Base-by-base conservation (phyloP, 2,329 filamentous ascomycete species). In the Zymoseptoria crescenta region DNA sequence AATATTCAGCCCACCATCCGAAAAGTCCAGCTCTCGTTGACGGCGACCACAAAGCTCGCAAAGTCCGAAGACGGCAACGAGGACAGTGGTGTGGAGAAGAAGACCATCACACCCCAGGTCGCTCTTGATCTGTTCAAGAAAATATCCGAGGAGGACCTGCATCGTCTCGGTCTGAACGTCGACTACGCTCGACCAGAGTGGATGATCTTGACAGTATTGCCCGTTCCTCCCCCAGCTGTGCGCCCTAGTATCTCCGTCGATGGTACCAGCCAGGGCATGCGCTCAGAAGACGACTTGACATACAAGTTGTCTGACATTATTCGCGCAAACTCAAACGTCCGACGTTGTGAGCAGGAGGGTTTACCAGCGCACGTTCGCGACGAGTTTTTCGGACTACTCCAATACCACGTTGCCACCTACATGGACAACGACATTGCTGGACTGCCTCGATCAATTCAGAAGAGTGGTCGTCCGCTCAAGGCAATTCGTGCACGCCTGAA, bases 401-500 rank as follows among this genome's bases (percentile, higher is more conserved):
- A 99, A 72, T 99, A 96, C 72, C 95, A 99, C 71, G 92, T 99
- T 61, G 95, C 95, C 50, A 99, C 95, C 0, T 96, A 96, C 76
- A 99, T 99, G 95, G 94, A 99, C 76, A 99, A 99, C 70, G 93
- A 99, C 73, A 96, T 97, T 75, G 94, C 95, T 64, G 92, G 93
- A 54, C 87, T 95, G 68, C 94, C 94, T 2, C 91, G 94, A 68
- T 93, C 94, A 2, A 81, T 97, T 71, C 95, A 99, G 72, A 99
- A 99, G 80, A 96, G 91, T 58, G 95, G 95, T 53, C 87, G 95
- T 71, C 92, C 95, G 0, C 88, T 99, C 67, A 99, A 99, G 79
- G 91, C 94, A 16, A 96, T 99, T 65, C 89, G 95, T 69, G 91
- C 91, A 62, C 92, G 94, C 76, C 82, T 99, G 74, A 99, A 99